A percentile compares a stretch with the other conserved stretches of the same genome.
These are phyloP conservation scores for Pichia inconspicua DNA, from an alignment of 1,139 yeast species.

Conservation along the genomic window DNA sequence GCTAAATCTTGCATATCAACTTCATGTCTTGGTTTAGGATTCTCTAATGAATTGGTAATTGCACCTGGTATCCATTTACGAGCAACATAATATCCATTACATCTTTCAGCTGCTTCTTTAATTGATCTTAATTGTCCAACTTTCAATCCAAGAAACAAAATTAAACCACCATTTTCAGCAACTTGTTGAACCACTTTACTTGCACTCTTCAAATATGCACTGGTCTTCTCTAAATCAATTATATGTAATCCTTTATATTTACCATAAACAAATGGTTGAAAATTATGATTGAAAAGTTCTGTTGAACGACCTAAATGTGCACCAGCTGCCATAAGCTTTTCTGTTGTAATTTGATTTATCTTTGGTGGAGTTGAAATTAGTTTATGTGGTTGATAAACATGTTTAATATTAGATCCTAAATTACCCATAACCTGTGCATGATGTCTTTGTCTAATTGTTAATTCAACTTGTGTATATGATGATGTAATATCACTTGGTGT, in stretches of 20 bases:
- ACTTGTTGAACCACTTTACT: constrained; percentile 73
- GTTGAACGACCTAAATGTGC: constrained; percentile 91
- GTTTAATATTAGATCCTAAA: constrained; percentile 58
- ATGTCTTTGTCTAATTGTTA: constrained; percentile 61
- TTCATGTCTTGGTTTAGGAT: constrained; percentile 61
- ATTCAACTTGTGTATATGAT: constrained; percentile 67
- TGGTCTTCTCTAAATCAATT: constrained; percentile 80
- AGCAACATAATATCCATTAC: constrained; percentile 73
- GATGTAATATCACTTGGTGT: constrained; percentile 31
- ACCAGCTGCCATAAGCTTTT: constrained; percentile 80
- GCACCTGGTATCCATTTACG: constrained; percentile 95
- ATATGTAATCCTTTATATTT: constrained; percentile 82
- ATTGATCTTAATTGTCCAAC: constrained; percentile 70
- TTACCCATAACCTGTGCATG: constrained; percentile 43
- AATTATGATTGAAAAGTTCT: constrained; percentile 71
- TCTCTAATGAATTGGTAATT: constrained; percentile 74
- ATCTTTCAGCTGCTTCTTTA: constrained; percentile 70
- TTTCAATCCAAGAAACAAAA: constrained; percentile 78
- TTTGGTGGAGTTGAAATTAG: constrained; percentile 55
- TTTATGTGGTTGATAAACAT: constrained; percentile 63
- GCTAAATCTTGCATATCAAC: constrained; percentile 58
- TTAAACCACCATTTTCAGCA: constrained; percentile 75
- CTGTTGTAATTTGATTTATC: constrained; percentile 50
- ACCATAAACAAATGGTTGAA: constrained; percentile 84
- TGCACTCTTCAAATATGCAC: constrained; percentile 69